Evolutionary conservation across 805 yeast genomes (phyloP).

Genomic region (Dipodascus geniculatus): DNA sequence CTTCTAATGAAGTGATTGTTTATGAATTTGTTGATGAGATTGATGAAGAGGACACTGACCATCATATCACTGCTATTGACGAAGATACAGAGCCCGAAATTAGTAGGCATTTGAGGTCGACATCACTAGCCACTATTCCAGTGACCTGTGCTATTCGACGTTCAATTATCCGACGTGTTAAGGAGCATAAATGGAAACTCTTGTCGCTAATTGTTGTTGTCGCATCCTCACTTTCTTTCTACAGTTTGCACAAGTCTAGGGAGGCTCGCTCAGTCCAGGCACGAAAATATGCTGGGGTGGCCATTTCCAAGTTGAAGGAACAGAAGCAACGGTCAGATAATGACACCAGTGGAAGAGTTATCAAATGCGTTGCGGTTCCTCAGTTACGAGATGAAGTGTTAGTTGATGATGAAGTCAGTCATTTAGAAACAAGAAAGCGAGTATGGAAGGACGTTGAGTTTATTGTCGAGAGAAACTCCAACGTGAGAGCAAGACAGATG

Average conservation of each 20-base stretch:
- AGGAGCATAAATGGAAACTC: not conserved
- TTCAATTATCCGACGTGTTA: not conserved
- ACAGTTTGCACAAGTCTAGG: slow-evolving; percentile 4
- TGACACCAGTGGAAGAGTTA: not conserved
- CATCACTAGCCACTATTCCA: not conserved
- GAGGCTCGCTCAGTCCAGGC: slow-evolving; percentile 3
- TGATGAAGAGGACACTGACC: not conserved
- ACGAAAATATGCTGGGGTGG: slow-evolving; percentile 4
- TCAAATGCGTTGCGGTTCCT: not conserved
- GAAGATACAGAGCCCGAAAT: not conserved
- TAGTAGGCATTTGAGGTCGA: not conserved
- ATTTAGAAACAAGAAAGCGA: not conserved
- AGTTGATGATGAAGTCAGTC: slow-evolving; percentile 2
- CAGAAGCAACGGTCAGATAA: not conserved
- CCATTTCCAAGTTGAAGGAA: not conserved
- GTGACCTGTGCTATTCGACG: not conserved
- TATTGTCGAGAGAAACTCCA: slow-evolving; percentile 52
- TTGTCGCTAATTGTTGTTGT: not conserved
- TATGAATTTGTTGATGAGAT: not conserved
- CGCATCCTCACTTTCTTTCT: not conserved
- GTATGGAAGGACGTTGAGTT: slow-evolving; percentile 46
- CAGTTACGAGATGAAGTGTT: slow-evolving; percentile 10
- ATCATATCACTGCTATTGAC: not conserved
- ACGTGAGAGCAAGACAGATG: slow-evolving; percentile 46
- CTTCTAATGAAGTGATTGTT: not conserved